Base-by-base conservation (phyloP, 257 asterid genomes). In the Rubia yunnanensis region DNA sequence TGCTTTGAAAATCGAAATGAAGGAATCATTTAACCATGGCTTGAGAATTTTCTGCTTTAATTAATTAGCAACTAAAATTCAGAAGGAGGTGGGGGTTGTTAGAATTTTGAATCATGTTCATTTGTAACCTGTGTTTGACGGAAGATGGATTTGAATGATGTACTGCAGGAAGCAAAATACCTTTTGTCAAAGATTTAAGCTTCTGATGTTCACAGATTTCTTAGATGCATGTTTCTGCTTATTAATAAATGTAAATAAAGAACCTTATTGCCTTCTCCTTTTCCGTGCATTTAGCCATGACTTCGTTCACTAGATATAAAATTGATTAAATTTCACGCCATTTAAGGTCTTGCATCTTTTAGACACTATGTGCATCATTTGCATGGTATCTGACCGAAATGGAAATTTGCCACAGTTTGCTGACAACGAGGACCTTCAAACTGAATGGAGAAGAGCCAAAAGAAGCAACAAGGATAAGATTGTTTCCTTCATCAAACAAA, bases 361-460 rank as follows among this genome's bases (percentile, higher is more conserved):
- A n/a, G 36, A 44, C 22, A 5, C 52, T 55, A 17, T 35, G 26
- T 28, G 52, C 59, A 65, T 22, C 10, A 27, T 18, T 41, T 35
- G 56, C 32, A 56, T 58, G 20, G 34, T 22, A 31, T 62, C 64
- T 80, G 54, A 77, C 62, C 66, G 64, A 69, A 28, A 39, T 49
- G 77, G 69, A 38, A 76, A 66, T 66, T 72, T 52, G 66, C 39
- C 36, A 39, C 88, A 88, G 96, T 83, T 88, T 77, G 95, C 90
- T 22, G 96, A 88, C 75, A 78, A 78, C 34, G 88, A 86, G 72
- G 95, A 84, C 78, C 92, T 88, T 76, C 96, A 88, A 64, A 58
- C 1, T 69, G 86, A 86, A 76, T 88, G 96, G 96, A 83, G 85
- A 81, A 82, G 75, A 61, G 95, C 88, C 53, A 88, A 86, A 80